These are phyloP conservation scores for Entonaema liquescens DNA, from an alignment of 495 filamentous ascomycete genomes.

Conservation along the genomic window DNA sequence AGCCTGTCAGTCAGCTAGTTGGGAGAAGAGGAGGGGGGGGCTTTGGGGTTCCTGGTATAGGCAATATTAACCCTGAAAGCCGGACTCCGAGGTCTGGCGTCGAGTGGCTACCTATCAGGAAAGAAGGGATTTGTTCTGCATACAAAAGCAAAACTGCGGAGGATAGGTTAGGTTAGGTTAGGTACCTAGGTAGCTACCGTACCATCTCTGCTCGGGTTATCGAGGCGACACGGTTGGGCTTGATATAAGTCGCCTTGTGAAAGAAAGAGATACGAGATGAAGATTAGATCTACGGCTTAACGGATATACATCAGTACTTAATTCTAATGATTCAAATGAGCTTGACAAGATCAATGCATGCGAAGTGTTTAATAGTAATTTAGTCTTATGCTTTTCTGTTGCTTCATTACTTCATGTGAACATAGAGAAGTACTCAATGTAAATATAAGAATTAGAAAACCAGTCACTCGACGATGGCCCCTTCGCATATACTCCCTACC, in stretches of 20 bases:
- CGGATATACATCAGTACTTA: conserved; percentile 30
- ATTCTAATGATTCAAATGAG: conserved; percentile 35
- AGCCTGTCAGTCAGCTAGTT: neutral
- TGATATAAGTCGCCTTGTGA: neutral
- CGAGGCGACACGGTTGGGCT: too few species aligned
- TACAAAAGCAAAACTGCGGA: too few species aligned
- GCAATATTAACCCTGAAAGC: neutral
- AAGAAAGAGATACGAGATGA: neutral
- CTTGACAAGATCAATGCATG: neutral
- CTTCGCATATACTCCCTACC: too few species aligned
- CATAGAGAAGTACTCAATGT: too few species aligned
- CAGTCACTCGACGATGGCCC: too few species aligned
- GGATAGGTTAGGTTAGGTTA: too few species aligned
- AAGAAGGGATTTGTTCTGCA: too few species aligned
- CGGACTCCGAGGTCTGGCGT: neutral
- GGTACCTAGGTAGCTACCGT: too few species aligned
- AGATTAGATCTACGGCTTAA: conserved; percentile 7
- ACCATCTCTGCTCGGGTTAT: neutral
- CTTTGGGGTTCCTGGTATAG: neutral
- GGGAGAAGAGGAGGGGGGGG: neutral
- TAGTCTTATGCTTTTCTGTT: too few species aligned
- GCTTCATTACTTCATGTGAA: too few species aligned
- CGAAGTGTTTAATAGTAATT: neutral
- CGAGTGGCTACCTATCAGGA: neutral
- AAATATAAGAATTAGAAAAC: too few species aligned